Evolutionary conservation across 2,329 filamentous ascomycete species (phyloP).

Genomic region (Sclerotiophoma versabilis): DNA sequence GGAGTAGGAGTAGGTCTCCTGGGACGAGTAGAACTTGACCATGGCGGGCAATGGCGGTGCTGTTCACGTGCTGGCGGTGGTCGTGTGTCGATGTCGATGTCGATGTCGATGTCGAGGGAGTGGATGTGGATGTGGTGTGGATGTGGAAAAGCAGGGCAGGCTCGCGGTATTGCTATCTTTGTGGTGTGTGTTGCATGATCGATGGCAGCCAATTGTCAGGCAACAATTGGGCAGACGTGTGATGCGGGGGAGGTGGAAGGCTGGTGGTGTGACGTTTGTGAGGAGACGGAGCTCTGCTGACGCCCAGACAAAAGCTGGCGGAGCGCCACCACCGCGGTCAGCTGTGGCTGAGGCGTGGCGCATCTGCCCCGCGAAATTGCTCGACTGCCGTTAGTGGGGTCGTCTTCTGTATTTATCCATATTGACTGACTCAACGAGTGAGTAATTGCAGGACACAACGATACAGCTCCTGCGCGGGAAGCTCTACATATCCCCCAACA

Average conservation of each 20-base stretch:
- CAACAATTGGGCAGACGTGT: conserved; percentile 24
- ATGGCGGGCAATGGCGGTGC: conserved; percentile 38
- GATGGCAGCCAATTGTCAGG: conserved; percentile 32
- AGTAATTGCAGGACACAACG: background rate
- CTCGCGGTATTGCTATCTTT: conserved; percentile 33
- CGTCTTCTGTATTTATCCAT: background rate
- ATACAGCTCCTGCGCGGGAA: background rate
- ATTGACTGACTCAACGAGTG: conserved; percentile 7
- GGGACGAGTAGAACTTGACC: conserved; percentile 62
- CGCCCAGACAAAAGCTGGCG: conserved; percentile 6
- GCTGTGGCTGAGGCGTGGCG: background rate
- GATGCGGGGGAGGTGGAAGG: conserved; percentile 10
- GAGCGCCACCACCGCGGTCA: background rate
- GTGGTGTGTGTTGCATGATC: conserved; percentile 38
- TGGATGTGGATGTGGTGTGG: conserved; percentile 3
- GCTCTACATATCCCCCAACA: background rate
- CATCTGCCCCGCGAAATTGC: background rate
- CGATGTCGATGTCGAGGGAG: background rate
- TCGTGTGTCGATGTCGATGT: conserved; percentile 4
- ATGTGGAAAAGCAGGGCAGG: conserved; percentile 23
- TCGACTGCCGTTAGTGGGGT: conserved; percentile 4
- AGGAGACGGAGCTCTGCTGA: conserved; percentile 7
- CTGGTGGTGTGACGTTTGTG: conserved; percentile 13
- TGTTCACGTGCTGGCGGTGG: background rate
- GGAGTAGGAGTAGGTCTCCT: conserved; percentile 78